Evolutionary conservation across 192 early-diverging fungal species (phyloP).

Genomic region (Backusella liffmaniae): DNA sequence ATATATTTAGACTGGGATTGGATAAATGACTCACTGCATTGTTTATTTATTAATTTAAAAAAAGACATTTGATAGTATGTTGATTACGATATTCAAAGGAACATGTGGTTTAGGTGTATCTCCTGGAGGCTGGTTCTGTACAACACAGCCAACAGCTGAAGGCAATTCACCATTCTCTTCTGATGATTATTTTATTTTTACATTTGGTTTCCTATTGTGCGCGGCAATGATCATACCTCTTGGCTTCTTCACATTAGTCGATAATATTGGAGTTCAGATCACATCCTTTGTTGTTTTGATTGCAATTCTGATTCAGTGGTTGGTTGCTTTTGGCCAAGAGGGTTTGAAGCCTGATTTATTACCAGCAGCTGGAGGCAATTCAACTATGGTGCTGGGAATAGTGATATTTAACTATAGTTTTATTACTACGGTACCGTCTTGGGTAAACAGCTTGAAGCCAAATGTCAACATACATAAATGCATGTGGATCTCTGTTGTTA

Average conservation of each 20-base stretch:
- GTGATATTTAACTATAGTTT: constrained; percentile 74
- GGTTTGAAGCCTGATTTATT: constrained; percentile 47
- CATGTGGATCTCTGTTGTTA: constrained; percentile 48
- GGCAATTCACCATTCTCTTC: constrained; percentile 52
- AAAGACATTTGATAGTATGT: constrained; percentile 64
- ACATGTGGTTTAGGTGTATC: constrained; percentile 68
- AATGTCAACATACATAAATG: constrained; percentile 59
- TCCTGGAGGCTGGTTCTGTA: constrained; percentile 60
- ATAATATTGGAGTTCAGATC: constrained; percentile 69
- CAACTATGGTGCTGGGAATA: constrained; percentile 55
- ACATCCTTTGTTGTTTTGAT: constrained; percentile 52
- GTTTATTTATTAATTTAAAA: background rate
- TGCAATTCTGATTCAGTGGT: constrained; percentile 56
- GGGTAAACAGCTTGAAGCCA: constrained; percentile 39
- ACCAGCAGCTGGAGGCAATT: constrained; percentile 51
- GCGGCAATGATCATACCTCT: constrained; percentile 55
- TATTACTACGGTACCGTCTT: constrained; percentile 53
- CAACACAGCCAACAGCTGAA: constrained; percentile 28
- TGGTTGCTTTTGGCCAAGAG: constrained; percentile 51
- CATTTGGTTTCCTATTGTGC: constrained; percentile 55
- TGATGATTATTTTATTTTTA: constrained; percentile 59
- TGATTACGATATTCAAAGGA: constrained; percentile 54
- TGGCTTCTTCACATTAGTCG: constrained; percentile 59
- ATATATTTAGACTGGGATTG: background rate
- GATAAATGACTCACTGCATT: background rate